phyloP scores from a whole-genome alignment of 192 early-diverging fungal genomes.

The Coemansia sp. region DNA sequence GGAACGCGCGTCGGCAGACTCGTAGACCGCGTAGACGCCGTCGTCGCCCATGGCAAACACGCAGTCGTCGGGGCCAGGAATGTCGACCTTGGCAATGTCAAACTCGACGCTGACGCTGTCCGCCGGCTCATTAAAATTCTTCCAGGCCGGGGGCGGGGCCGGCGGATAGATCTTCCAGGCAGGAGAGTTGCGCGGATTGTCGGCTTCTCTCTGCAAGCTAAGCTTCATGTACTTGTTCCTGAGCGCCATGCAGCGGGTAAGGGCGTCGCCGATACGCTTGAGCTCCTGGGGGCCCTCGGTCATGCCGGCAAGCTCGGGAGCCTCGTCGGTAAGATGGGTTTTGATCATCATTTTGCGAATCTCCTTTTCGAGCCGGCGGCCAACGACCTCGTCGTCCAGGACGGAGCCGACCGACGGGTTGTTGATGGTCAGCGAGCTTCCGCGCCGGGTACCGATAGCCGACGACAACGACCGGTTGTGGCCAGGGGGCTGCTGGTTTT shows the following conservation, averaged over 20 bases:
- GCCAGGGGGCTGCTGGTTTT: not conserved
- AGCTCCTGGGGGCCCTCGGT: constrained; percentile 34
- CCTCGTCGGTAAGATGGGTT: constrained; percentile 16
- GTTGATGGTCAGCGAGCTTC: not conserved
- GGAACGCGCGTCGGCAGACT: too few relatives aligned
- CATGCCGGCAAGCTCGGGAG: constrained; percentile 21
- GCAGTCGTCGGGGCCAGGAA: constrained; percentile 18
- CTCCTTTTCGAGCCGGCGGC: constrained; percentile 35
- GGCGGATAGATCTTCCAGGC: constrained; percentile 85
- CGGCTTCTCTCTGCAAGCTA: constrained; percentile 66
- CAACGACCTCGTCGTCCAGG: constrained; percentile 28
- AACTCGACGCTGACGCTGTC: constrained; percentile 13
- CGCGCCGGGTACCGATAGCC: not conserved
- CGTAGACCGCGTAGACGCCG: too few relatives aligned
- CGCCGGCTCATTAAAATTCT: constrained; percentile 36
- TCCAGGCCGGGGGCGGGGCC: constrained; percentile 73
- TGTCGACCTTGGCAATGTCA: constrained; percentile 9
- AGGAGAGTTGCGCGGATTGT: constrained; percentile 79
- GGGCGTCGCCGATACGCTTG: constrained; percentile 28
- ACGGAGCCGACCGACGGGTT: not conserved
- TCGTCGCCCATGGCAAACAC: too few relatives aligned
- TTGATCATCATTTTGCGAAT: constrained; percentile 45
- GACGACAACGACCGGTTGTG: not conserved
- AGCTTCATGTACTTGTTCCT: constrained; percentile 81
- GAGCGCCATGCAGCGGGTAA: constrained; percentile 73